Percentiles rank a stretch among this genome's conserved stretches.
These are phyloP conservation scores for Suillus spraguei DNA, from an alignment of 768 basidiomycete species.

Conservation along the genomic window DNA sequence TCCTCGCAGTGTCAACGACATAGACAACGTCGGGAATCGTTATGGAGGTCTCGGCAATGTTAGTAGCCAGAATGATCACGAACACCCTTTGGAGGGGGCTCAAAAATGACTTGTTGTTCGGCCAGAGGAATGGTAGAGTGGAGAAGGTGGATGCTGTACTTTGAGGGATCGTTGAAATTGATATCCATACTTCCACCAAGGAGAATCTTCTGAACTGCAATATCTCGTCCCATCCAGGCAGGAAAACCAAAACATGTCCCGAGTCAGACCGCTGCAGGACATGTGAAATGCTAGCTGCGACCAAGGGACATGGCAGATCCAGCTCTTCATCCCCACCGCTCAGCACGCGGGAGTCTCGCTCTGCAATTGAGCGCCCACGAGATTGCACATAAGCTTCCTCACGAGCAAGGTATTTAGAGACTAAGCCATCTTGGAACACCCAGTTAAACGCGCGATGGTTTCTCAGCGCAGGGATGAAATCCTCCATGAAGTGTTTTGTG, in stretches of 20 bases:
- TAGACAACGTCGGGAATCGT: constrained; percentile 96
- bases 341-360: constrained; percentile 32
- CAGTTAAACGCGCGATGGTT: constrained; percentile 46
- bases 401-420: constrained; percentile 68
- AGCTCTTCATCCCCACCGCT: constrained; percentile 49
- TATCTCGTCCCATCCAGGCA: constrained; percentile 96
- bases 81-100: constrained; percentile 73
- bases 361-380: constrained; percentile 7
- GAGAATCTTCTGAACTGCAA: constrained; percentile 66
- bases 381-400: constrained; percentile 42
- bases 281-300: constrained; percentile 80
- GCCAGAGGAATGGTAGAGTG: constrained; percentile 89
- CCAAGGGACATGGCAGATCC: constrained; percentile 79
- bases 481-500: constrained; percentile 76
- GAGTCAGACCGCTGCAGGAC: constrained; percentile 73
- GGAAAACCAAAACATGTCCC: constrained; percentile 88
- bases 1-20: constrained; percentile 86
- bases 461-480: constrained; percentile 60
- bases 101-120: constrained; percentile 90
- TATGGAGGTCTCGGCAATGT: constrained; percentile 94
- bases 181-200: constrained; percentile 53
- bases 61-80: constrained; percentile 92
- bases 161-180: constrained; percentile 58
- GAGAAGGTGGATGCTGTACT: constrained; percentile 75
- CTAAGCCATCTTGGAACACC: constrained; percentile 72